Conservation (phyloP, 176 grass and related monocot genomes). For the Musa itinerans region DNA sequence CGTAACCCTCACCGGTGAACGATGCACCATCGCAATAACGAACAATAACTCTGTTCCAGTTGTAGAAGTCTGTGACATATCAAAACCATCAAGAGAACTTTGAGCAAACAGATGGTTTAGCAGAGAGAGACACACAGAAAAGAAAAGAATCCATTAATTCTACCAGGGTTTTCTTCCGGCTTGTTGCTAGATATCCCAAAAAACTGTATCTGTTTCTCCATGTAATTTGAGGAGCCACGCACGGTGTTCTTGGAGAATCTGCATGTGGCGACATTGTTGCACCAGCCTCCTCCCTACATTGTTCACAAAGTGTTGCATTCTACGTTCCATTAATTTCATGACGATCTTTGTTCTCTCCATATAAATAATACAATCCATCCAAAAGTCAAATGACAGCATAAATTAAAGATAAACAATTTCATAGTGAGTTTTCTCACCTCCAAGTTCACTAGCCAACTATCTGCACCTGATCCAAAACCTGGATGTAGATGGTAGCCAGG, state of each 20-base stretch:
- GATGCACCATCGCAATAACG: slow-evolving; percentile 85
- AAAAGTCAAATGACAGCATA: too few relatives aligned
- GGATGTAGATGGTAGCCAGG: slow-evolving; percentile 58
- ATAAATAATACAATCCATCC: too few relatives aligned
- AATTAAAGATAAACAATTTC: too few relatives aligned
- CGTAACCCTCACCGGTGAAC: slow-evolving; percentile 57
- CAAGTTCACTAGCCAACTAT: slow-evolving; percentile 66
- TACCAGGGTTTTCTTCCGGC: slow-evolving; percentile 29
- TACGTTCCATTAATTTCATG: too few relatives aligned
- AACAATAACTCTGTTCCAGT: slow-evolving; percentile 81
- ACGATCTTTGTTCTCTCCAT: too few relatives aligned
- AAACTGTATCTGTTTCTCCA: slow-evolving; percentile 21
- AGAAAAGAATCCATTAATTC: background rate
- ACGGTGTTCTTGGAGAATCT: background rate
- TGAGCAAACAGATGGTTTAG: background rate
- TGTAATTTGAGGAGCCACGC: slow-evolving; percentile 33
- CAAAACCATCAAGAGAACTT: slow-evolving; percentile 7
- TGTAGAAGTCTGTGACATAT: slow-evolving; percentile 60
- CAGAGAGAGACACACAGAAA: background rate
- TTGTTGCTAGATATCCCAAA: slow-evolving; percentile 26
- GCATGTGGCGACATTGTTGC: slow-evolving; percentile 17
- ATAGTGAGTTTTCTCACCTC: slow-evolving; percentile 32
- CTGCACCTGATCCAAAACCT: slow-evolving; percentile 43
- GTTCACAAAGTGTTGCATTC: background rate
- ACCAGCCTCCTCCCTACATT: slow-evolving; percentile 35